phyloP scores from a whole-genome alignment of 2,329 filamentous ascomycete genomes.

The Cercospora zeina region DNA sequence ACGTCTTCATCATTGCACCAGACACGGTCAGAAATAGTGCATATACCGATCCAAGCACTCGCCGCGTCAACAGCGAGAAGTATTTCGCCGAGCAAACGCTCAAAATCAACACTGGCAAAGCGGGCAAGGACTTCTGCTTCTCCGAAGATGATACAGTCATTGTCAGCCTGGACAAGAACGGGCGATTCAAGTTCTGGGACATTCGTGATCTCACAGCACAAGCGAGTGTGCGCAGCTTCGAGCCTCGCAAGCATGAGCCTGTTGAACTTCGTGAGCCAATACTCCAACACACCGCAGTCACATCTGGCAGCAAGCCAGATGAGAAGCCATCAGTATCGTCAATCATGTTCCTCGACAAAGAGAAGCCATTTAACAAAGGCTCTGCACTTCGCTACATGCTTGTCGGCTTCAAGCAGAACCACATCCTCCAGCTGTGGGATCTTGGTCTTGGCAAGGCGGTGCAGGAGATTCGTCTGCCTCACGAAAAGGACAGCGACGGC shows the following conservation, averaged over 20 bases:
- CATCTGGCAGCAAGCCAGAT: conserved; percentile 37
- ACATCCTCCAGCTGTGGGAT: conserved; percentile 98
- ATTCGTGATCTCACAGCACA: conserved; percentile 68
- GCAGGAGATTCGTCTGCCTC: conserved; percentile 93
- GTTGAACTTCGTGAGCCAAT: conserved; percentile 75
- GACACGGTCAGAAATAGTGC: conserved; percentile 54
- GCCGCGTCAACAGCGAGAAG: conserved; percentile 78
- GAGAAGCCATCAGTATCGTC: conserved; percentile 98
- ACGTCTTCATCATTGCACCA: conserved; percentile 81
- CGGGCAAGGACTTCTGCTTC: conserved; percentile 96
- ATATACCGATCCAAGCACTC: conserved; percentile 53
- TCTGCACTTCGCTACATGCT: conserved; percentile 92
- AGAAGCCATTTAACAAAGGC: conserved; percentile 86
- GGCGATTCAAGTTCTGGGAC: conserved; percentile 97
- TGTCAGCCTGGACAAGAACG: conserved; percentile 94
- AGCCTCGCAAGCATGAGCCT: conserved; percentile 48
- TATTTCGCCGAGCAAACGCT: conserved; percentile 83
- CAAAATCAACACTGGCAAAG: conserved; percentile 95
- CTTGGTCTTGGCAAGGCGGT: conserved; percentile 91
- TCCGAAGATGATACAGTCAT: conserved; percentile 95
- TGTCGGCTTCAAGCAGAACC: conserved; percentile 98
- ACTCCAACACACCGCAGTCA: conserved; percentile 73
- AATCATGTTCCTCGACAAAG: conserved; percentile 92
- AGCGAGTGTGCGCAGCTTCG: conserved; percentile 48
- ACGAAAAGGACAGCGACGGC: conserved; percentile 78